Base-by-base conservation (phyloP, 768 basidiomycete species). In the Rickenella mellea region DNA sequence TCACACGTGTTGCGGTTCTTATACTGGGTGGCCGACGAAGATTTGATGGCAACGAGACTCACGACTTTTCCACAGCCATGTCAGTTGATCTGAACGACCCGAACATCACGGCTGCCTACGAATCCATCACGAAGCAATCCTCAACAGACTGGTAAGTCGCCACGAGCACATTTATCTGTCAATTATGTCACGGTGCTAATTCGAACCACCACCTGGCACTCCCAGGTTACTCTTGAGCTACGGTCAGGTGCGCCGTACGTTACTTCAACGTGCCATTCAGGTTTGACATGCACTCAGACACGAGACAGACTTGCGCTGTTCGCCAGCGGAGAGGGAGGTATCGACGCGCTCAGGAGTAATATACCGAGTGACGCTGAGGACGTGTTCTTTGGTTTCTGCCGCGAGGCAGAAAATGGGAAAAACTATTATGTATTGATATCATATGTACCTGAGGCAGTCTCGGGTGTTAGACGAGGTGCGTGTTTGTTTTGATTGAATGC, bases 381-480 rank as follows among this genome's bases (percentile, higher is more conserved):
- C 24, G 45, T 46, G 27, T 45, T 45, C 21, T 46, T 46, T 29
- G 45, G 22, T 15, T 45, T 46, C 21, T 17, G 26, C 17, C 45
- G 45, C 19, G 45, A 46, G 28, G 44, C 32, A 6, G 39, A 40
- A 26, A 26, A 26, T 4, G 10, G 26, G 14, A 24, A 26, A 28
- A 19, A 39, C 8, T 35, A 22, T 32, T 46, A 45, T 24, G 39
- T 44, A 17, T 17, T 45, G 20, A 33, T 46, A 19, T 29, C 45
- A 15, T 46, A 44, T 26, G 42, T 46, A 7, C 45, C 45, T 19
- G 45, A 46, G 27, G 45, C 22, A n/a, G 24, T 46, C 5, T 45
- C 42, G 24, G 45, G 45, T 5, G 45, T 46, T 8, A 22, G 44
- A 14, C 15, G 45, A 33, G 45, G 45, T 46, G 43, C n/a, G 45